Conservation (phyloP, 768 basidiomycete genomes). For the Lepiota venenata region DNA sequence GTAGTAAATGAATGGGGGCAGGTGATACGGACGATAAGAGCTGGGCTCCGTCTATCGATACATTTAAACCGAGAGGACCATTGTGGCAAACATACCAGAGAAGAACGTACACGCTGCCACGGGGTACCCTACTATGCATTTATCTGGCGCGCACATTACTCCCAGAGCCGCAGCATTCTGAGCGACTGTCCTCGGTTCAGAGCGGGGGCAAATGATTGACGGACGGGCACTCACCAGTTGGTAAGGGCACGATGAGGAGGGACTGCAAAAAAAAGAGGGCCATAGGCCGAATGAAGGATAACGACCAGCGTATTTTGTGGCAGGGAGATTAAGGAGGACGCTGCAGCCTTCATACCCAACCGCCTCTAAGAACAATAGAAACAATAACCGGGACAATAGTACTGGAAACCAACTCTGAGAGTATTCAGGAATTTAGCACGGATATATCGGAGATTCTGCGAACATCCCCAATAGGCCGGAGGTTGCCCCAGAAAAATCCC, state of each 20-base stretch:
- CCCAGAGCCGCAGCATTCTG: conserved; percentile 48
- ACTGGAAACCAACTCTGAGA: too few species aligned
- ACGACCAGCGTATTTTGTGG: too few species aligned
- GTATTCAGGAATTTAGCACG: too few species aligned
- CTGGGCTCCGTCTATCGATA: conserved; percentile 60
- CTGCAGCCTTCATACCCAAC: too few species aligned
- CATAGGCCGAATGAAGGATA: neutral
- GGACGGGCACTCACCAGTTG: neutral
- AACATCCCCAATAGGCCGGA: too few species aligned
- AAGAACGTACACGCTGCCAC: conserved; percentile 66
- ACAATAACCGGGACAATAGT: too few species aligned
- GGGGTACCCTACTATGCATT: conserved; percentile 79
- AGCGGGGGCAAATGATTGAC: neutral
- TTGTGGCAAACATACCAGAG: conserved; percentile 17
- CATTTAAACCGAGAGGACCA: conserved; percentile 18
- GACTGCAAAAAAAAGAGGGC: conserved; percentile 5
- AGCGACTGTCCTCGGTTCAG: conserved; percentile 40
- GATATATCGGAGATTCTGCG: too few species aligned
- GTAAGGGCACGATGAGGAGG: conserved; percentile 6
- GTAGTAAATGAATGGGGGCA: conserved; percentile 65
- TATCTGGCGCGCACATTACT: conserved; percentile 80
- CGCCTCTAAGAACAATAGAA: too few species aligned
- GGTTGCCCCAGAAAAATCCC: too few species aligned
- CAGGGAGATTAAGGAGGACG: too few species aligned
- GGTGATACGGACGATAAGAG: conserved; percentile 54